These are phyloP conservation scores for Podospora pseudoanserina DNA, from an alignment of 495 filamentous ascomycete genomes.

Conservation along the genomic window DNA sequence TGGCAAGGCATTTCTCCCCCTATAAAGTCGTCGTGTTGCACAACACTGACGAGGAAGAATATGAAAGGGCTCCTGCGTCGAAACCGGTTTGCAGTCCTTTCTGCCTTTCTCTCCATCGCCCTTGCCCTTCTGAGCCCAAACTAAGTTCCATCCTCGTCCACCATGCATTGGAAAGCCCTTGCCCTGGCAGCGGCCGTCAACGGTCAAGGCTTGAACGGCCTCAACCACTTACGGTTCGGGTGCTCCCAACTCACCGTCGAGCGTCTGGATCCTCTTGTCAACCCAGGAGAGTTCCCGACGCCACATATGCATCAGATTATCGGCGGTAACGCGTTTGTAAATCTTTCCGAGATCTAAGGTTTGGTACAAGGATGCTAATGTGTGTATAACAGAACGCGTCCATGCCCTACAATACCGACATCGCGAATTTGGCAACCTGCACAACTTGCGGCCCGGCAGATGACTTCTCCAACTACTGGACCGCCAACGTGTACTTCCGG, in stretches of 20 bases:
- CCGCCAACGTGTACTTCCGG: conserved; percentile 42
- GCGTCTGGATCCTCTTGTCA: conserved; percentile 34
- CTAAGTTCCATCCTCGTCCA: neutral
- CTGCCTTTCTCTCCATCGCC: neutral
- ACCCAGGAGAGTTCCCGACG: conserved; percentile 35
- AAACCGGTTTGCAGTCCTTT: neutral
- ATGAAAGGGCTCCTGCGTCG: neutral
- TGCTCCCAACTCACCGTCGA: conserved; percentile 32
- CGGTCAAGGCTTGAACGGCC: conserved; percentile 18
- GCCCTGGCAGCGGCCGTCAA: conserved; percentile 20
- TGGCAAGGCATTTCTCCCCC: conserved; percentile 12
- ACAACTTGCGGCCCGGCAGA: conserved; percentile 37
- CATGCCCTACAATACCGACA: conserved; percentile 32
- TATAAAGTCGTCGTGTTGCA: neutral
- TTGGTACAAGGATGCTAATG: no score
- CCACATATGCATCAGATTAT: conserved; percentile 44
- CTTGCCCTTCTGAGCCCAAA: neutral
- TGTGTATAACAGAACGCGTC: conserved; percentile 22
- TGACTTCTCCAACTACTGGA: conserved; percentile 47
- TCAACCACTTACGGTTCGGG: conserved; percentile 33
- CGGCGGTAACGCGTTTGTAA: conserved; percentile 37
- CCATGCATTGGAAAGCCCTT: conserved; percentile 22
- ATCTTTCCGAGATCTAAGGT: no score
- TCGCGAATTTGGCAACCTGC: conserved; percentile 31
- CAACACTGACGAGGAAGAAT: neutral